A percentile compares a stretch with the other conserved stretches of the same genome.
These are phyloP conservation scores for Cucumis hystrix DNA, from an alignment of 306 rosid genomes.

Conservation along the genomic window DNA sequence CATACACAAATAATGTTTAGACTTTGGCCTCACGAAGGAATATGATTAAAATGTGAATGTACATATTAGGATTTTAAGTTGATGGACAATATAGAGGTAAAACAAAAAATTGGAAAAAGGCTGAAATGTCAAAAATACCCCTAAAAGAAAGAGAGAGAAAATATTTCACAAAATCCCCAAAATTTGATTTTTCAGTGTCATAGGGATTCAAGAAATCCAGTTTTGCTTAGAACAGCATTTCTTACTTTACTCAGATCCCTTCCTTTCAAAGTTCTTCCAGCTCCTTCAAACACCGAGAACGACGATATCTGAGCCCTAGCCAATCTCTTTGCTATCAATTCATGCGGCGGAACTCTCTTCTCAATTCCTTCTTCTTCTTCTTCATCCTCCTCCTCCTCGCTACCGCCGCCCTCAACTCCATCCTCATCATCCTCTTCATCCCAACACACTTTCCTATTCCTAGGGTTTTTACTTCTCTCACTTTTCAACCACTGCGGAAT, in stretches of 20 bases:
- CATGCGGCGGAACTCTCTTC: conserved; percentile 59
- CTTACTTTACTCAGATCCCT: conserved; percentile 88
- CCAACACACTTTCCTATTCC: background rate
- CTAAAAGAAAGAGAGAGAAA: background rate
- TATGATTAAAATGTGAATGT: too few species aligned
- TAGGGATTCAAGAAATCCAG: conserved; percentile 73
- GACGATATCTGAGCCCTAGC: conserved; percentile 74
- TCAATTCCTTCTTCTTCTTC: background rate
- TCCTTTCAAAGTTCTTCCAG: conserved; percentile 86
- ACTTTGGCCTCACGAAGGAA: too few species aligned
- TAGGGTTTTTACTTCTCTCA: conserved; percentile 14
- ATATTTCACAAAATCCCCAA: background rate
- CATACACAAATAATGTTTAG: too few species aligned
- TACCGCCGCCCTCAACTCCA: background rate
- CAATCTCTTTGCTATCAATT: conserved; percentile 61
- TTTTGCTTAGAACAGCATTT: conserved; percentile 55
- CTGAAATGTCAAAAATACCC: background rate
- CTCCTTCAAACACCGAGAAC: conserved; percentile 87
- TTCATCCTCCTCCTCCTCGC: conserved; percentile 14
- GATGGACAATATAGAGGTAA: too few species aligned
- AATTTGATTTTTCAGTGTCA: background rate
- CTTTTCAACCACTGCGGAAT: conserved; percentile 52
- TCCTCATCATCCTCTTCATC: background rate
- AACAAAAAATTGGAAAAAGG: background rate
- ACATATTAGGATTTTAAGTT: too few species aligned